A percentile compares a stretch with the other conserved stretches of the same genome.
phyloP scores from a whole-genome alignment of 192 early-diverging fungal species.

The Powellomyces hirtus region DNA sequence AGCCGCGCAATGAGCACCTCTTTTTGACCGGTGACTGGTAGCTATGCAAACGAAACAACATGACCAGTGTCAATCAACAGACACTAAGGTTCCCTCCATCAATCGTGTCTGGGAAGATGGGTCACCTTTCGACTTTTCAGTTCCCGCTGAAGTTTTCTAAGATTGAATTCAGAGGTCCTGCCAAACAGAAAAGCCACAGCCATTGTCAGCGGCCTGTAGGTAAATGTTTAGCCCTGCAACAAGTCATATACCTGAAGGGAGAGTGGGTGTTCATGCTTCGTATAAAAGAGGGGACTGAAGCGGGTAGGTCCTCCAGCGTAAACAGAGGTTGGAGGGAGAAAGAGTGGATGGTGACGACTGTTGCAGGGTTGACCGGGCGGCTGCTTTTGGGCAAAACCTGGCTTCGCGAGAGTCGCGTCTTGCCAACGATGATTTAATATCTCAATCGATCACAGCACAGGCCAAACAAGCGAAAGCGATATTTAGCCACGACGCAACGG shows the following conservation, averaged over 20 bases:
- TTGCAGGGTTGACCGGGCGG: too few relatives aligned
- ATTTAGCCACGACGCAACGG: too few relatives aligned
- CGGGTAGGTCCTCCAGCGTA: too few relatives aligned
- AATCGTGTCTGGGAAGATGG: too few relatives aligned
- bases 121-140: neutral
- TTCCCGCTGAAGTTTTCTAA: neutral
- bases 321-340: too few relatives aligned
- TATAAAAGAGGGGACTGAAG: too few relatives aligned
- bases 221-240: neutral
- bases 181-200: neutral
- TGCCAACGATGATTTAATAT: too few relatives aligned
- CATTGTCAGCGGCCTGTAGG: neutral
- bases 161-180: constrained; percentile 5
- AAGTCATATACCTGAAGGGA: neutral
- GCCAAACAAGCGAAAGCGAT: too few relatives aligned
- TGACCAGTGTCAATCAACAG: neutral
- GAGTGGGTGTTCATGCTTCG: neutral
- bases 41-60: neutral
- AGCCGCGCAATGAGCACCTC: constrained; percentile 18
- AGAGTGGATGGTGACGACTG: too few relatives aligned
- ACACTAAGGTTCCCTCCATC: neutral
- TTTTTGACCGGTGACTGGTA: constrained; percentile 13
- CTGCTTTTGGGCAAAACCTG: too few relatives aligned
- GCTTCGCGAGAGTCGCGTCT: too few relatives aligned
- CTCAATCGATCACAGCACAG: too few relatives aligned